Evolutionary conservation across 352 stramenopile species (phyloP).

Genomic region (Phytophthora cajani): DNA sequence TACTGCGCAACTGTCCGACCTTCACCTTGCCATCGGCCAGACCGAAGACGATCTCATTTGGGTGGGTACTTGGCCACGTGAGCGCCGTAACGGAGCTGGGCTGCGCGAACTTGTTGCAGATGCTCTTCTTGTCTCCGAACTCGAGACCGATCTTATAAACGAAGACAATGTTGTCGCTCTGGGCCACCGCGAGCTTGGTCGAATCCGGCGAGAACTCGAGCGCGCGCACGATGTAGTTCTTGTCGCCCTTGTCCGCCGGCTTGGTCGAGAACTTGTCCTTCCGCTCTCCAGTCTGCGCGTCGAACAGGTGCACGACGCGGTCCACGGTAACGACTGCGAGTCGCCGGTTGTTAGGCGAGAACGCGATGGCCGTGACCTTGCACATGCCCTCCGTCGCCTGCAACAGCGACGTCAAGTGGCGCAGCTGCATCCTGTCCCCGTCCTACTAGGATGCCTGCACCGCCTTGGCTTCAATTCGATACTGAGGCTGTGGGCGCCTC

Average conservation of each 20-base stretch:
- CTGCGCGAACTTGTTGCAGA: conserved; percentile 96
- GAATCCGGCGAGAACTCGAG: conserved; percentile 94
- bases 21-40: conserved; percentile 95
- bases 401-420: conserved; percentile 91
- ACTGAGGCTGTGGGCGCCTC: neutral
- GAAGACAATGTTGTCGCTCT: conserved; percentile 97
- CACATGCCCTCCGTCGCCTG: conserved; percentile 90
- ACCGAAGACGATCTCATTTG: conserved; percentile 95
- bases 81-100: conserved; percentile 85
- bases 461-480: conserved; percentile 2
- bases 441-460: neutral
- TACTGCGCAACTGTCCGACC: conserved; percentile 92
- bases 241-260: conserved; percentile 93
- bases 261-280: conserved; percentile 97
- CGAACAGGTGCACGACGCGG: conserved; percentile 93
- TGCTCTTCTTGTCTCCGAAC: conserved; percentile 96
- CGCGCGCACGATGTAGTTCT: conserved; percentile 94
- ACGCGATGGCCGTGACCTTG: conserved; percentile 93
- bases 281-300: conserved; percentile 91
- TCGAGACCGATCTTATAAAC: conserved; percentile 96
- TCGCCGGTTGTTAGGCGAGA: conserved; percentile 93
- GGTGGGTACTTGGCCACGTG: conserved; percentile 90
- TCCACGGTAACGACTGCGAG: conserved; percentile 94
- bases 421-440: conserved; percentile 85
- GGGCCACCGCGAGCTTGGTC: conserved; percentile 94